Percentiles rank a stretch among this genome's conserved stretches.
Conservation (phyloP, 768 basidiomycete species). For the Collybia sp. region DNA sequence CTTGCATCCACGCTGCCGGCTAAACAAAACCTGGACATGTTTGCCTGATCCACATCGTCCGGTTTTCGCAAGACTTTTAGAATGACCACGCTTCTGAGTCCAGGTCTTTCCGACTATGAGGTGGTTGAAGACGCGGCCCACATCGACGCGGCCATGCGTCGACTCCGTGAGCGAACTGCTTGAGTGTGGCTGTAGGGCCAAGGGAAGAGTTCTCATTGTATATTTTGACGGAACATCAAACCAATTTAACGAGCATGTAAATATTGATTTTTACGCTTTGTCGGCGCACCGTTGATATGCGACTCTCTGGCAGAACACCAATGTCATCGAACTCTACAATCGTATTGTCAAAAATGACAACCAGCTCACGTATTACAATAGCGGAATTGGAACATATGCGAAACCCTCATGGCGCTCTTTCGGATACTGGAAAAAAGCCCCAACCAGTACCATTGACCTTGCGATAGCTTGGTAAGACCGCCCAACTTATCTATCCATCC, state of each 20-base stretch:
- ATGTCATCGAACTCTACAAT: conserved; percentile 24
- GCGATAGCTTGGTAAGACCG: conserved; percentile 27
- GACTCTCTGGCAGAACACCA: conserved; percentile 21
- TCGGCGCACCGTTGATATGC: too few species aligned
- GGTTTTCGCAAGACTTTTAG: too few species aligned
- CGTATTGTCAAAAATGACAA: conserved; percentile 13
- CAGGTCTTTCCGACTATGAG: too few species aligned
- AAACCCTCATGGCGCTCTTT: conserved; percentile 14
- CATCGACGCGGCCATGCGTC: too few species aligned
- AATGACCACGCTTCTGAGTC: too few species aligned
- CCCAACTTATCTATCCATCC: too few species aligned
- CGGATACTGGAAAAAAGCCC: conserved; percentile 12
- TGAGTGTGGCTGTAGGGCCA: conserved; percentile 6
- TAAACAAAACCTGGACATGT: too few species aligned
- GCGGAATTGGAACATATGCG: conserved; percentile 26
- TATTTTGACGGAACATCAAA: conserved; percentile 36
- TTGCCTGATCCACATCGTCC: too few species aligned
- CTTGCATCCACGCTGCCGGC: too few species aligned
- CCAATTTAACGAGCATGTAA: conserved; percentile 25
- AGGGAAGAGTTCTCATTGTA: conserved; percentile 19
- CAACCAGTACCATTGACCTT: conserved; percentile 23
- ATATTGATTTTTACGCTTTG: background rate
- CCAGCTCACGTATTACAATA: conserved; percentile 25
- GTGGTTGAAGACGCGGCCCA: too few species aligned
- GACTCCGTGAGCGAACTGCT: too few species aligned